Evolutionary conservation across 2,329 filamentous ascomycete genomes (phyloP), one percentile per base, ranked within the genome.

Genomic region (Dryadomyces quercivorus): DNA sequence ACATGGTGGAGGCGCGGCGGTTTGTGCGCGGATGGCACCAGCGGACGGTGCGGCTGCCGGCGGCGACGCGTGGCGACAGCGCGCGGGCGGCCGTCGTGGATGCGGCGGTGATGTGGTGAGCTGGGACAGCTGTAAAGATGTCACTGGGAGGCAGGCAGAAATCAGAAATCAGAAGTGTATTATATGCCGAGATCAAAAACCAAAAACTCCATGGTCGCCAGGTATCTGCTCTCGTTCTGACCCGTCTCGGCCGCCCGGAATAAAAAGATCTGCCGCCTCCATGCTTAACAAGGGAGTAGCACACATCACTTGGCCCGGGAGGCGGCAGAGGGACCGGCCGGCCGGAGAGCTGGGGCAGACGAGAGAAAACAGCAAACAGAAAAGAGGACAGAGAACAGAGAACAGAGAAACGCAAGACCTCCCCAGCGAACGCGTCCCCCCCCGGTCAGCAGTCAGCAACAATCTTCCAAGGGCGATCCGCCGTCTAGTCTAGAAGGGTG

Each of bases 1-100:
- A 76, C n/a, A 68, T 73, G 51, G 67, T 69, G 10, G 78, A 80
- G 57, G 80, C 80, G 20, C 72, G 70, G 53, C 69, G 75, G 53
- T 78, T 78, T 58, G 71, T 72, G 34, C 65, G 73, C 57, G 57
- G 59, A 52, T 74, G 72, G 71, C 71, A 75, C 60, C 66, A 66
- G 22, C 64, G 70, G 55, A 62, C 66, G 54, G 59, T 74, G 2
- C 20, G 38, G 59, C 62, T 50, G 63, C 65, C 63, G 2, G 15
- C 46, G 38, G 16, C 16, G 10, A 26, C n/a, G 20, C 36, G 20
- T 22, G 48, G 46, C 16, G 42, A 49, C 10, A 38, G 61, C 48
- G 55, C 8, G 20, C 58, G 59, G 53, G 53, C 51, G 0, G 58
- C 64, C 52, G 42, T 61, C n/a, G 59, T 67, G 13, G 60, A 67